Base-by-base conservation (phyloP, 2,329 filamentous ascomycete genomes). In the Fusarium piperis region DNA sequence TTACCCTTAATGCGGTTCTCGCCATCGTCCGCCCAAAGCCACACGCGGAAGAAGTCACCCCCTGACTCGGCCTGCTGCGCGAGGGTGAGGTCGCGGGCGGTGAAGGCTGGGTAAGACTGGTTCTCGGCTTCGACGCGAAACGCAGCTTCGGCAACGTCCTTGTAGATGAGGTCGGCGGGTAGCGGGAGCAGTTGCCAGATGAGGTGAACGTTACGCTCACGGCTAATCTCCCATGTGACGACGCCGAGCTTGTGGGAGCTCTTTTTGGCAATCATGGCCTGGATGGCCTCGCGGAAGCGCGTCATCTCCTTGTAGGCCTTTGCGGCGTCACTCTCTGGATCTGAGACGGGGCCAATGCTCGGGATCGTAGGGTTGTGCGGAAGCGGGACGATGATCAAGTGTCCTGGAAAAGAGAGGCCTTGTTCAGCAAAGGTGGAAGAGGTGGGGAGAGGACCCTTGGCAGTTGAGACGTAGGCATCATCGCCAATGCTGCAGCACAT, bases 121-220 rank as follows among this genome's bases (percentile, higher is more conserved):
- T 97, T 97, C 79, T 97, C 93, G 0, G 94, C 94, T 78, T 97
- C 91, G 2, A 97, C 93, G 59, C 92, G 91, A 83, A 99, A 98
- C 0, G 92, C 95, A 0, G 93, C 94, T 79, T 97, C 94, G 0
- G 97, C 93, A 2, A 97, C 85, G 0, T 93, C 93, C 52, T 90
- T 90, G 20, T 83, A 84, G 57, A 97, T 88, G 48, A 94, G 83
- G 11, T 92, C 86, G 0, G 88, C 84, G 0, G 92, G 89, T 1
- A 97, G 85, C 1, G 96, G 94, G 32, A 98, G 84, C 74, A 97
- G 92, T 81, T 99, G 97, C 96, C 95, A 98, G 78, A 98, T 95
- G 1, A 92, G 87, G 79, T 99, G 96, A 62, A 98, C 91, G 61
- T 96, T 94, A 58, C 89, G 88, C 6, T 86, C 86, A 57, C 94